A percentile compares a stretch with the other conserved stretches of the same genome.
phyloP scores from a whole-genome alignment of 2,329 filamentous ascomycete species.

The Colletotrichum sp. region DNA sequence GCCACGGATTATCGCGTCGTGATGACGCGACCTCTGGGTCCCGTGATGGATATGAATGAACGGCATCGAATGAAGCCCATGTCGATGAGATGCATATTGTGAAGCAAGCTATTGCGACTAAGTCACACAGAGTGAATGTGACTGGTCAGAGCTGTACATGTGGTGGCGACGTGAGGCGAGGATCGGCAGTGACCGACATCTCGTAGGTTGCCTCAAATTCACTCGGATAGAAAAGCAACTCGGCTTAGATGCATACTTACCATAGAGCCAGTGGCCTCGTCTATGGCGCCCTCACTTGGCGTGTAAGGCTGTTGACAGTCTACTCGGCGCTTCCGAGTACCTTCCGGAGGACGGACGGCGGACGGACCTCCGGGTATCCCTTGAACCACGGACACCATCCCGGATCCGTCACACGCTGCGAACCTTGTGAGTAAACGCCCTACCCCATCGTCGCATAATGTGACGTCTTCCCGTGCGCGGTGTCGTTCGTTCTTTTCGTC shows the following conservation, averaged over 20 bases:
- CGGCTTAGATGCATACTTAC: neutral
- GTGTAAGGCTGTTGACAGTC: neutral
- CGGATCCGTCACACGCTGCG: neutral
- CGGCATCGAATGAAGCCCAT: neutral
- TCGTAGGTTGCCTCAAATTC: neutral
- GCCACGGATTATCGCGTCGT: neutral
- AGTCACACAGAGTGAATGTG: neutral
- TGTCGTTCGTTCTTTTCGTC: neutral
- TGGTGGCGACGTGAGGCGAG: neutral
- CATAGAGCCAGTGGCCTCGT: neutral
- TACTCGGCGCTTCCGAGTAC: neutral
- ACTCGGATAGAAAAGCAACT: neutral
- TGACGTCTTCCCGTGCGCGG: neutral
- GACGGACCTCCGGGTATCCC: neutral
- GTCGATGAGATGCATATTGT: neutral
- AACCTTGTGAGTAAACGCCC: neutral
- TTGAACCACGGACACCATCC: neutral
- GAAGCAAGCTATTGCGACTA: neutral
- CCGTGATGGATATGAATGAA: neutral
- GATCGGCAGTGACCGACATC: neutral
- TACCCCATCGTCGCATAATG: neutral
- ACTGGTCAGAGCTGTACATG: neutral
- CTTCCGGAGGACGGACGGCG: neutral
- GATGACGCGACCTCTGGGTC: neutral
- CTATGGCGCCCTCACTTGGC: neutral